Evolutionary conservation across 768 basidiomycete genomes (phyloP).

Genomic region (Lactarius indigo): DNA sequence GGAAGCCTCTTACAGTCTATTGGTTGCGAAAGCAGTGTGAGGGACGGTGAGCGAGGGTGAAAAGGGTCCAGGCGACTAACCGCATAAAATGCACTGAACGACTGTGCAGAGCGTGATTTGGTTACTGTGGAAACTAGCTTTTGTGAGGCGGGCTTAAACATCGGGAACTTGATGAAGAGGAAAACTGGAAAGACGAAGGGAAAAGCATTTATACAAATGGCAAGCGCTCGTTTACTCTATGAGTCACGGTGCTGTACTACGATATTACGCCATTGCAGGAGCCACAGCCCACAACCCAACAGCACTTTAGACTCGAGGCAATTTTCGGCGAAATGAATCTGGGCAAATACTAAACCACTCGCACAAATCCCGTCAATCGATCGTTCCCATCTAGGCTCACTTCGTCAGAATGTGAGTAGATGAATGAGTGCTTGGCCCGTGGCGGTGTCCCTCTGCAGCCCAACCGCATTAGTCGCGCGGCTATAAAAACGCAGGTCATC

Average conservation of each 20-base stretch:
- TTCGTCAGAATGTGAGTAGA: conserved; percentile 19
- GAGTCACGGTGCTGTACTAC: neutral
- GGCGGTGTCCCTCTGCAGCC: neutral
- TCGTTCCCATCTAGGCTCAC: neutral
- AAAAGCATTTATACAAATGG: conserved; percentile 9
- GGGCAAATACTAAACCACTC: neutral
- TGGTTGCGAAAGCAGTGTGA: neutral
- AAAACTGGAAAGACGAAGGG: neutral
- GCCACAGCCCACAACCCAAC: neutral
- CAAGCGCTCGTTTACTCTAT: neutral
- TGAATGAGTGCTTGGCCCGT: neutral
- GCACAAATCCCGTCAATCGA: conserved; percentile 9
- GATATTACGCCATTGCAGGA: neutral
- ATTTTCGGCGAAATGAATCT: neutral
- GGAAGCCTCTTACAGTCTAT: conserved; percentile 23
- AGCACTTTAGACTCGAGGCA: conserved; percentile 1
- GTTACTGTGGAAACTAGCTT: conserved; percentile 27
- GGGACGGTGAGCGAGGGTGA: neutral
- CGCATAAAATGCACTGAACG: conserved; percentile 53
- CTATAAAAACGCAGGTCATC: conserved; percentile 1
- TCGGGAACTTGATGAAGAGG: conserved; percentile 4
- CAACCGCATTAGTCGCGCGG: conserved; percentile 15
- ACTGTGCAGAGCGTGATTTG: conserved; percentile 30
- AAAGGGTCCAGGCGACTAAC: conserved; percentile 37
- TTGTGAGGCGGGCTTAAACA: conserved; percentile 34